These are phyloP conservation scores for Fusarium metavorans DNA, from an alignment of 2,329 filamentous ascomycete genomes.

Conservation along the genomic window DNA sequence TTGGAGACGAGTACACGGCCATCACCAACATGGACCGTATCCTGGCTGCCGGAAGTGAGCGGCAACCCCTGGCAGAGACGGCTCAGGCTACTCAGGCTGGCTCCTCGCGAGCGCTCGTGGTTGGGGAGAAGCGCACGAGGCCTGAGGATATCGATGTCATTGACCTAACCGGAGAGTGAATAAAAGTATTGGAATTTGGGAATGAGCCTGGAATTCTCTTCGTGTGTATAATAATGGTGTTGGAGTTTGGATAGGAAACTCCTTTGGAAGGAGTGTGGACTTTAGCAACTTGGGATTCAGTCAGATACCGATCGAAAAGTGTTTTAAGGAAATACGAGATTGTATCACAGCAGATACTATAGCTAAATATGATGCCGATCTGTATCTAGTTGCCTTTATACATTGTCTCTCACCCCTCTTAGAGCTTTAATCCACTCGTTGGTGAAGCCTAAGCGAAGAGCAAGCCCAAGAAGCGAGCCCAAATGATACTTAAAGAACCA, in stretches of 20 bases:
- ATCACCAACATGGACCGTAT: slow-evolving; percentile 8
- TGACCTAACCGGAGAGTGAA: slow-evolving; percentile 22
- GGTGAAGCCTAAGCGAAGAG: neutral
- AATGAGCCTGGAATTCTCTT: neutral
- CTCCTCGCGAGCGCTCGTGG: neutral
- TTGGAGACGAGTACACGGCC: slow-evolving; percentile 2
- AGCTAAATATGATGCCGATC: neutral
- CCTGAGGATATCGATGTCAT: slow-evolving; percentile 8
- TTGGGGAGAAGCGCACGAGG: slow-evolving; percentile 12
- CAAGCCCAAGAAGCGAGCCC: neutral
- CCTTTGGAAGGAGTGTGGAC: neutral
- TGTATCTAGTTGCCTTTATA: neutral
- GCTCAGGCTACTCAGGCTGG: neutral
- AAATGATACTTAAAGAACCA: neutral
- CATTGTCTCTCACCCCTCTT: neutral
- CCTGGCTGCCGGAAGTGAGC: neutral
- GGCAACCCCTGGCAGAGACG: neutral
- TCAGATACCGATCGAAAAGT: neutral
- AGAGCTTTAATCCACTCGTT: neutral
- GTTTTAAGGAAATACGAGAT: neutral
- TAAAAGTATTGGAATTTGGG: neutral
- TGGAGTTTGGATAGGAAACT: neutral
- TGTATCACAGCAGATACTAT: neutral
- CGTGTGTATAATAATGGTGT: neutral
- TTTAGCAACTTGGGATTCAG: neutral